Conservation (phyloP, 768 basidiomycete genomes). For the Suillus ampliporus region DNA sequence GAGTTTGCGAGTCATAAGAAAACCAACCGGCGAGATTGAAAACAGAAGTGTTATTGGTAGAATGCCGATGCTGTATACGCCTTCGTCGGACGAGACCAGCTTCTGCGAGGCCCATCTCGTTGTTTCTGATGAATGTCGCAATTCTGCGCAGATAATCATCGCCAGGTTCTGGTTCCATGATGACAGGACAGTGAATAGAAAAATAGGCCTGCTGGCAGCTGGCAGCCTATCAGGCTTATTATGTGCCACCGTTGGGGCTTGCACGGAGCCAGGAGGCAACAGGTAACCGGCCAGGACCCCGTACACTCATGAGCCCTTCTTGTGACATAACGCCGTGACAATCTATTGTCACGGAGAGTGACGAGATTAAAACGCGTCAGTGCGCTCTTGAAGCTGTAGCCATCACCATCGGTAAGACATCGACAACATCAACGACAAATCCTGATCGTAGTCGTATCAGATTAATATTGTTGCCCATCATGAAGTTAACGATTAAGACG, state of each 20-base stretch:
- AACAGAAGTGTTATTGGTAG: constrained; percentile 42
- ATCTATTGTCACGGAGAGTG: constrained; percentile 17
- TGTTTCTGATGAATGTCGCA: constrained; percentile 71
- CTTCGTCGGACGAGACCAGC: constrained; percentile 58
- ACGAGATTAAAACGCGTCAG: constrained; percentile 19
- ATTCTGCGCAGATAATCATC: constrained; percentile 78
- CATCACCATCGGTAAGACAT: constrained; percentile 26
- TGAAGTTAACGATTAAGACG: constrained; percentile 96
- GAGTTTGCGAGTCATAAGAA: constrained; percentile 28
- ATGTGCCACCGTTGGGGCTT: constrained; percentile 9
- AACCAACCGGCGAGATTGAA: constrained; percentile 74
- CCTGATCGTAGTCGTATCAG: constrained; percentile 9
- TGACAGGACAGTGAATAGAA: constrained; percentile 23
- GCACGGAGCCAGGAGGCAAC: constrained; percentile 26
- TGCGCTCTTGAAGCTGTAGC: constrained; percentile 16
- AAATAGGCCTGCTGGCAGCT: constrained; percentile 13
- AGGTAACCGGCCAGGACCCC: not conserved
- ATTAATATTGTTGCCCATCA: constrained; percentile 46
- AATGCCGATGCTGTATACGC: constrained; percentile 42
- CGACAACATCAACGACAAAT: constrained; percentile 14
- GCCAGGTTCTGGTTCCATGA: constrained; percentile 63
- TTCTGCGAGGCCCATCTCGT: constrained; percentile 77
- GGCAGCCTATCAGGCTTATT: constrained; percentile 7
- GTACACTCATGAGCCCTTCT: not conserved
- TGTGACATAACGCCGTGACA: constrained; percentile 26